Percentiles rank a stretch among this genome's conserved stretches.
Conservation (phyloP, 2,329 filamentous ascomycete genomes). For the Aureobasidium sp. region DNA sequence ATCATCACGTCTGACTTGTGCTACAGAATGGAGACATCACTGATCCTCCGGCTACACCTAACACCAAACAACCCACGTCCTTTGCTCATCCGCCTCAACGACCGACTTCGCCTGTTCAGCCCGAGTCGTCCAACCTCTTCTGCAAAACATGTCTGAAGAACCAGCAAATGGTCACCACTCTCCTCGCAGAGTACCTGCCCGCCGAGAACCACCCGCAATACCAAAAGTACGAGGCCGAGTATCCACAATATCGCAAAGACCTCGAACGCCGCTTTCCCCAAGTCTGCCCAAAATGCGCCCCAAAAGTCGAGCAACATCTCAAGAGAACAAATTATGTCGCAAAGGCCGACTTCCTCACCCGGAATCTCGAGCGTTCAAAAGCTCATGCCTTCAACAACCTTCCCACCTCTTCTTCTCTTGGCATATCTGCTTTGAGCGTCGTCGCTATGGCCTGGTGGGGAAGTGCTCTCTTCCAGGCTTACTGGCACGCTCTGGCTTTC, state of each 20-base stretch:
- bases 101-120: conserved; percentile 29
- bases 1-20: conserved; percentile 8
- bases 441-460: conserved; percentile 38
- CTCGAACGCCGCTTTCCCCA: conserved; percentile 83
- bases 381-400: neutral
- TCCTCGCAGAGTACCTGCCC: conserved; percentile 73
- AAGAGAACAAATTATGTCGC: conserved; percentile 69
- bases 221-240: conserved; percentile 58
- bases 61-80: conserved; percentile 42
- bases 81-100: conserved; percentile 29
- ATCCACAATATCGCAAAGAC: conserved; percentile 62
- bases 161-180: conserved; percentile 70
- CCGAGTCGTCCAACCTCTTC: conserved; percentile 50
- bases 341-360: conserved; percentile 55
- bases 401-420: neutral
- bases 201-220: conserved; percentile 61
- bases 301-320: conserved; percentile 63
- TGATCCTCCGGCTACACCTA: conserved; percentile 62
- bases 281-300: conserved; percentile 75
- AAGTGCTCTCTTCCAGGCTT: conserved; percentile 28
- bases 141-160: conserved; percentile 83
- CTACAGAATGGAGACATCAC: conserved; percentile 76
- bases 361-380: conserved; percentile 27
- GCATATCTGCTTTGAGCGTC: conserved; percentile 24
- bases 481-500: conserved; percentile 29